Evolutionary conservation across 208 protist species (phyloP), one percentile per base, ranked within the genome.

Genomic region (Plasmodiophora brassicae): DNA sequence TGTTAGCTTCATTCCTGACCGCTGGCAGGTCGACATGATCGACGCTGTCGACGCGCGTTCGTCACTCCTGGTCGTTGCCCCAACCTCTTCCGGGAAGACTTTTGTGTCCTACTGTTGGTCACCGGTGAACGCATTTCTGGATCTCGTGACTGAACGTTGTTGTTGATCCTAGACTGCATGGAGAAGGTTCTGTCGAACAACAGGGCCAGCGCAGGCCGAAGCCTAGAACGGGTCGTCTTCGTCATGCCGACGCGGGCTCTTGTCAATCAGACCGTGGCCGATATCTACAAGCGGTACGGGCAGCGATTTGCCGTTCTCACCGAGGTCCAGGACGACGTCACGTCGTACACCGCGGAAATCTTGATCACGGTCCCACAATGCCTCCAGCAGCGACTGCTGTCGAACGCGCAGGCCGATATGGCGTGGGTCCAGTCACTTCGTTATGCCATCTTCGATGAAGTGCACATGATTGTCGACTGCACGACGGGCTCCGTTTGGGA

Each of bases 391-490:
- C 91, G 98, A 44, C 92, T 98, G 60, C 88, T 98, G 0, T 95
- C 95, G 0, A 91, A 95, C 45, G 91, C 93, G 85, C 94, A 0
- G 45, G 20, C 14, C 14, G 50, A 57, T 25, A 60, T 43, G 41
- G 0, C 14, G 0, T 97, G 94, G 93, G 90, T 93, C 14, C 90
- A 94, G 88, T 88, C 93, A 5, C 92, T 98, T 44, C 93, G 96
- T 89, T 98, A 97, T 92, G 95, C 97, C 46, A 97, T 98, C 84
- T 93, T 98, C 1, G 96, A 98, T 86, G 97, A 98, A 90, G 95
- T 98, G 78, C 96, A 98, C 93, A 94, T 91, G 36, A 96, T 98
- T 93, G 94, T 44, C 84, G 95, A 93, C 90, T 94, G 92, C 89
- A 92, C 93, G 38, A 94, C 95, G 84, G 96, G 95, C 86, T 92